Percentiles rank a stretch among this genome's conserved stretches.
phyloP scores from a whole-genome alignment of 1,139 yeast genomes.

The Yamadazyma songkhlaensis region DNA sequence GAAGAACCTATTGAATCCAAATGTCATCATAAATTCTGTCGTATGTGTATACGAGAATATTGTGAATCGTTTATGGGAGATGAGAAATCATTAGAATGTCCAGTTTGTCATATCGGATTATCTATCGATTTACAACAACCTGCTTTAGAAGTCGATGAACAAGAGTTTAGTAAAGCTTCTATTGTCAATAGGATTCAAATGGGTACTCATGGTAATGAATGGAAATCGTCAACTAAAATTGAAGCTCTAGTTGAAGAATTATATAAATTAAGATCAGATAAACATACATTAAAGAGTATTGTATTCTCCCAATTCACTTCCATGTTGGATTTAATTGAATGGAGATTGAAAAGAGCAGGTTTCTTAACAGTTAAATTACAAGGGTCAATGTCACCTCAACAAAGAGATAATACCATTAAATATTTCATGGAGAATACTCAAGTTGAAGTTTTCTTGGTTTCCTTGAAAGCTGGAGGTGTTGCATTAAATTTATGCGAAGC shows the following conservation, averaged over 20 bases:
- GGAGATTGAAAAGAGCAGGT: slow-evolving; percentile 93
- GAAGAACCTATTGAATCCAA: slow-evolving; percentile 94
- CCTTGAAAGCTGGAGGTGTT: slow-evolving; percentile 97
- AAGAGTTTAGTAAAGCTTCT: slow-evolving; percentile 67
- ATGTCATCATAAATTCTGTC: slow-evolving; percentile 90
- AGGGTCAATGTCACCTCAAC: slow-evolving; percentile 96
- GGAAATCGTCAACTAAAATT: slow-evolving; percentile 93
- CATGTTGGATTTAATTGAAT: slow-evolving; percentile 91
- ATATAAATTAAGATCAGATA: slow-evolving; percentile 79
- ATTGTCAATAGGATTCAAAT: slow-evolving; percentile 86
- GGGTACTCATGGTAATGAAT: slow-evolving; percentile 66
- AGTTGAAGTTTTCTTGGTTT: slow-evolving; percentile 91
- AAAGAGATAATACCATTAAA: slow-evolving; percentile 85
- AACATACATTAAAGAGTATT: slow-evolving; percentile 87
- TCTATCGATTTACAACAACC: slow-evolving; percentile 90
- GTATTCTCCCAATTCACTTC: slow-evolving; percentile 97
- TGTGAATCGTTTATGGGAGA: slow-evolving; percentile 77
- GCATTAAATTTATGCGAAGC: slow-evolving; percentile 96
- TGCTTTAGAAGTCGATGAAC: slow-evolving; percentile 72
- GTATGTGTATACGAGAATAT: slow-evolving; percentile 88
- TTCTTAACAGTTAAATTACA: slow-evolving; percentile 89
- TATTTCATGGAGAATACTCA: slow-evolving; percentile 89
- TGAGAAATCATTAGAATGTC: slow-evolving; percentile 67
- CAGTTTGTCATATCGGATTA: slow-evolving; percentile 91
- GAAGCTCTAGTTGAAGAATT: slow-evolving; percentile 95